Conservation (phyloP, 2,329 filamentous ascomycete species). For the Aspergillus fijiensis region DNA sequence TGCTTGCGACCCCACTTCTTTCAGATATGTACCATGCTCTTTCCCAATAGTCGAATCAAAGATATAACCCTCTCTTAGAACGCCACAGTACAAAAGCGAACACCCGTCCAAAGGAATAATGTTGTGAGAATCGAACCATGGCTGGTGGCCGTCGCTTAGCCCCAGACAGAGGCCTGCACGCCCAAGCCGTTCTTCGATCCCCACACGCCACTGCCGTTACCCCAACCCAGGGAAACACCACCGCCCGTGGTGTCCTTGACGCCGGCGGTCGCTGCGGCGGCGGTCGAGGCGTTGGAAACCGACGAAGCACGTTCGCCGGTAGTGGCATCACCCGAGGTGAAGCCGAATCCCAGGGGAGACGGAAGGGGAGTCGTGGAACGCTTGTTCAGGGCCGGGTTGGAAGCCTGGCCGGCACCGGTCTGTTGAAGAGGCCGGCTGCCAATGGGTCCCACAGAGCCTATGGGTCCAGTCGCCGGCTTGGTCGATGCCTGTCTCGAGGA, state of each 20-base stretch:
- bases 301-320: conserved; percentile 55
- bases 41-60: conserved; percentile 25
- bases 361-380: conserved; percentile 85
- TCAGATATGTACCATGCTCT: conserved; percentile 36
- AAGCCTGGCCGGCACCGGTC: conserved; percentile 45
- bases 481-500: conserved; percentile 65
- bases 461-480: conserved; percentile 52
- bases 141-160: conserved; percentile 52
- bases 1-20: conserved; percentile 23
- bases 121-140: background rate
- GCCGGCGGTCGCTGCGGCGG: conserved; percentile 35
- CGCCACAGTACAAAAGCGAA: conserved; percentile 28
- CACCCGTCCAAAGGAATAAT: conserved; percentile 18
- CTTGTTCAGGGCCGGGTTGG: conserved; percentile 67
- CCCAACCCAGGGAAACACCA: conserved; percentile 64
- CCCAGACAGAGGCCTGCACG: conserved; percentile 92
- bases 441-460: conserved; percentile 79
- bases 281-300: conserved; percentile 57
- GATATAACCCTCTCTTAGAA: conserved; percentile 26
- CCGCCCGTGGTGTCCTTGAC: conserved; percentile 43
- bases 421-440: conserved; percentile 77
- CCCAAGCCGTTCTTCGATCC: conserved; percentile 77
- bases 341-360: conserved; percentile 80
- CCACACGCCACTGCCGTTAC: conserved; percentile 79
- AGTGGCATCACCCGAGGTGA: conserved; percentile 55